Evolutionary conservation across 2,329 filamentous ascomycete genomes (phyloP).

Genomic region (Colletotrichum nymphaeae): DNA sequence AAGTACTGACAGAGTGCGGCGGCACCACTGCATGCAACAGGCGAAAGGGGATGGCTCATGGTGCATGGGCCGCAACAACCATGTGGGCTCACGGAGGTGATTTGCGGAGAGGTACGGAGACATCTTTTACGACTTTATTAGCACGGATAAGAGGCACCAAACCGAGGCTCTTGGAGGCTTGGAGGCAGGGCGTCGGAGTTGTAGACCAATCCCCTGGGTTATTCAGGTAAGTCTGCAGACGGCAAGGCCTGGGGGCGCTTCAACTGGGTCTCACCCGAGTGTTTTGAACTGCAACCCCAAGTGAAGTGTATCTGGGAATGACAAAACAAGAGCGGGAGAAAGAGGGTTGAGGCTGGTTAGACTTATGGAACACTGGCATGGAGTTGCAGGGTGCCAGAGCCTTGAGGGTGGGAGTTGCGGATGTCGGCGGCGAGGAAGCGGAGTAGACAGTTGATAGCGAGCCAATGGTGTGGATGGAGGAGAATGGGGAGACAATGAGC

Average conservation of each 20-base stretch:
- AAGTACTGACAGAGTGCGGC: background rate
- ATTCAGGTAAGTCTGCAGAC: background rate
- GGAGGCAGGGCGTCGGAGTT: background rate
- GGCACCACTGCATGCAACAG: constrained; percentile 3
- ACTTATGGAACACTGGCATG: background rate
- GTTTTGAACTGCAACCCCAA: background rate
- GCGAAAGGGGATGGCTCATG: background rate
- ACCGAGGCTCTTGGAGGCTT: background rate
- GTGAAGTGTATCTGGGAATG: background rate
- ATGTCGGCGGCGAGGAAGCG: constrained; percentile 6
- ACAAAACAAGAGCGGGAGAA: background rate
- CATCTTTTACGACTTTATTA: background rate
- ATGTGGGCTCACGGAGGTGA: background rate
- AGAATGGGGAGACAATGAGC: constrained; percentile 26
- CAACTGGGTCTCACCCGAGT: background rate
- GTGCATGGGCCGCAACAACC: background rate
- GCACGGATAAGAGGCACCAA: background rate
- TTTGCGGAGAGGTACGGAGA: background rate
- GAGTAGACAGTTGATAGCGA: background rate
- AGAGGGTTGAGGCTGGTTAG: background rate
- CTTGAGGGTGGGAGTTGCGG: background rate
- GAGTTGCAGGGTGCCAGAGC: background rate
- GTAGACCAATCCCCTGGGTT: background rate
- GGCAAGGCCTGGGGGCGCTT: background rate
- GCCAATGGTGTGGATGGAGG: constrained; percentile 1